Base-by-base conservation (phyloP, 1,139 yeast genomes). In the Pneumocystis wakefieldiae region DNA sequence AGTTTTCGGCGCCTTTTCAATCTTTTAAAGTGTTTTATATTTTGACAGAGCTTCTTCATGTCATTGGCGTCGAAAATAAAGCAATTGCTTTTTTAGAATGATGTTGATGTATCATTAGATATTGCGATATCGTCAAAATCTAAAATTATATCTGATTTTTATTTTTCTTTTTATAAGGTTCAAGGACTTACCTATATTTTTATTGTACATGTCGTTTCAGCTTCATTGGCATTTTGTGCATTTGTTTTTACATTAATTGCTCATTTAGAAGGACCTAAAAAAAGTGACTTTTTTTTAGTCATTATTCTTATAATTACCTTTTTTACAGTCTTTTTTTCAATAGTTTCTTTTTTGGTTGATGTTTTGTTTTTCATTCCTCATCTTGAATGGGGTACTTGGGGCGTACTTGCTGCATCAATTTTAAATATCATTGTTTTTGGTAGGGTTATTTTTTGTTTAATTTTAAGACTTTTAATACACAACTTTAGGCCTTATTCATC, bases 131-230 rank as follows among this genome's bases (percentile, higher is more conserved):
- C 19, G 70, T 70, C 15, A 74, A 73, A 57, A 19, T 29, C 55
- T 70, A 73, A 14, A 71, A 71, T 41, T 78, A 78, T 58, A 82
- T 83, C 74, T 75, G 80, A 61, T n/a, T 61, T 61, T n/a, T 61
- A 61, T 35, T 61, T 42, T 36, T 57, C 58, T 14, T 81, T 83
- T 15, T 76, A 81, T 0, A 75, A 77, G 59, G 84, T 89, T 1
- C 78, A 96, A 68, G 80, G 80, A 1, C 80, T 91, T 63, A 85
- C 94, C 2, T 83, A 83, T 67, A 78, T 88, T 60, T 78, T 92
- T 64, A 82, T 91, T 59, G 82, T 88, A 24, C 90, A 87, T 68
- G 95, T 95, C 0, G 82, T 91, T 41, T 88, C 95, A 3, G 83
- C 88, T 17, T 95, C 91, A 0, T 77, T 88, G 71, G 83, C 87